A percentile compares a stretch with the other conserved stretches of the same genome.
These are phyloP conservation scores for Ambrosia artemisiifolia DNA, from an alignment of 129 eudicot genomes.

Conservation along the genomic window DNA sequence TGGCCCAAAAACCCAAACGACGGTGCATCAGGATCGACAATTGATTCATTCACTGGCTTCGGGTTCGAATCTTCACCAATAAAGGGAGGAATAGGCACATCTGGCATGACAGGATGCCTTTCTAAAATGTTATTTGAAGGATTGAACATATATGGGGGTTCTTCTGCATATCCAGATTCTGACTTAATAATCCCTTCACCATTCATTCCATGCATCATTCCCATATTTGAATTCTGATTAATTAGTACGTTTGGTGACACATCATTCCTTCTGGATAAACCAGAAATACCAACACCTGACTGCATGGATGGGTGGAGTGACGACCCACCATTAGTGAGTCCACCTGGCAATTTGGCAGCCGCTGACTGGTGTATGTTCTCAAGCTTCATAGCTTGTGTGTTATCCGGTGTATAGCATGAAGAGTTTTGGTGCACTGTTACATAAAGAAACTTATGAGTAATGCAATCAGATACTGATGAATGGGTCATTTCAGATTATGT, in stretches of 20 bases:
- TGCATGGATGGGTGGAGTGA: constrained; percentile 49
- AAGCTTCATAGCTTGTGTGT: constrained; percentile 37
- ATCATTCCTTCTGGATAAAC: constrained; percentile 40
- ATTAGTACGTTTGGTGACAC: constrained; percentile 42
- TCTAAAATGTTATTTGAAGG: constrained; percentile 38
- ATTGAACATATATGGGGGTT: constrained; percentile 40
- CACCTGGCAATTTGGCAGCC: constrained; percentile 29
- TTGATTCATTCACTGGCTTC: constrained; percentile 38
- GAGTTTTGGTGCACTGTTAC: constrained; percentile 56
- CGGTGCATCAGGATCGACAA: constrained; percentile 39
- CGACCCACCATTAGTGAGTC: constrained; percentile 51
- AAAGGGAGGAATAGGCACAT: constrained; percentile 49
- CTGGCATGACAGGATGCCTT: constrained; percentile 39
- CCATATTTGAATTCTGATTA: constrained; percentile 57
- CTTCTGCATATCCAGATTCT: constrained; percentile 51
- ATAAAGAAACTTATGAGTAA: constrained; percentile 4
- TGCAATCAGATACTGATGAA: neutral
- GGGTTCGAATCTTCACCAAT: constrained; percentile 50
- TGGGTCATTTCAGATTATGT: neutral
- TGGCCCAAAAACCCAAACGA: constrained; percentile 70
- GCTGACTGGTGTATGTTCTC: constrained; percentile 44
- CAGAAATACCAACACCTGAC: constrained; percentile 40
- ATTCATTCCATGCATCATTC: constrained; percentile 57
- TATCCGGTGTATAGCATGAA: constrained; percentile 40
- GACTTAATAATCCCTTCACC: constrained; percentile 46